A percentile compares a stretch with the other conserved stretches of the same genome.
Evolutionary conservation across 2,329 filamentous ascomycete genomes (phyloP).

Genomic region (Lecanoromycetidae sp.): DNA sequence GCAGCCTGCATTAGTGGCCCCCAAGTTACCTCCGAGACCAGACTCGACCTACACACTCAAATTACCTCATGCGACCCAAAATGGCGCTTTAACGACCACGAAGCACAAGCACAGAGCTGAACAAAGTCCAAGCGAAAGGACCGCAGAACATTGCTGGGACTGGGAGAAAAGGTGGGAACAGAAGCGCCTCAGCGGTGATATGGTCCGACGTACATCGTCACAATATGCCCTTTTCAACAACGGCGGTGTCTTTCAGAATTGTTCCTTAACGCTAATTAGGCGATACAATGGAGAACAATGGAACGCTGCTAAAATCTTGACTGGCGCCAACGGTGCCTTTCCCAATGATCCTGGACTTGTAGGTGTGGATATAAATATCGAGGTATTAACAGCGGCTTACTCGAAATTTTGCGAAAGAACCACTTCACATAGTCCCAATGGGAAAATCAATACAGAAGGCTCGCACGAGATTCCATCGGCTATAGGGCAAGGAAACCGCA

Average conservation of each 20-base stretch:
- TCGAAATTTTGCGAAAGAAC: constrained; percentile 2
- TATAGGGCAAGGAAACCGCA: neutral
- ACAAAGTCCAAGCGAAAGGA: too few species aligned
- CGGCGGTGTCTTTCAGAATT: neutral
- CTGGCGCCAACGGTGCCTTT: constrained; percentile 29
- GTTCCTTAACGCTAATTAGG: constrained; percentile 32
- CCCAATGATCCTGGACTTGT: constrained; percentile 23
- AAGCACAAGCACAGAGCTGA: neutral
- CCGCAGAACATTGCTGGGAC: constrained; percentile 1
- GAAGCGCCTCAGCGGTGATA: neutral
- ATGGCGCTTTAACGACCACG: neutral
- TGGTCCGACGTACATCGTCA: too few species aligned
- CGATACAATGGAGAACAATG: constrained; percentile 40
- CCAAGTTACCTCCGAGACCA: constrained; percentile 2
- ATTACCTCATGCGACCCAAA: neutral
- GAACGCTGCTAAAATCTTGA: constrained; percentile 37
- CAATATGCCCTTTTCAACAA: too few species aligned
- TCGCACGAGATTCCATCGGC: neutral
- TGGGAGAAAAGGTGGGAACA: constrained; percentile 2
- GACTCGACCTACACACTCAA: too few species aligned
- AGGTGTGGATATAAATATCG: constrained; percentile 5
- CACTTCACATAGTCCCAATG: neutral
- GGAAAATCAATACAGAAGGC: neutral
- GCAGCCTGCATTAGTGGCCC: constrained; percentile 3
- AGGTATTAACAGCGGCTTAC: constrained; percentile 16